Base-by-base conservation (phyloP, 1,139 yeast species). In the Keqinozyma sinolaborantium region DNA sequence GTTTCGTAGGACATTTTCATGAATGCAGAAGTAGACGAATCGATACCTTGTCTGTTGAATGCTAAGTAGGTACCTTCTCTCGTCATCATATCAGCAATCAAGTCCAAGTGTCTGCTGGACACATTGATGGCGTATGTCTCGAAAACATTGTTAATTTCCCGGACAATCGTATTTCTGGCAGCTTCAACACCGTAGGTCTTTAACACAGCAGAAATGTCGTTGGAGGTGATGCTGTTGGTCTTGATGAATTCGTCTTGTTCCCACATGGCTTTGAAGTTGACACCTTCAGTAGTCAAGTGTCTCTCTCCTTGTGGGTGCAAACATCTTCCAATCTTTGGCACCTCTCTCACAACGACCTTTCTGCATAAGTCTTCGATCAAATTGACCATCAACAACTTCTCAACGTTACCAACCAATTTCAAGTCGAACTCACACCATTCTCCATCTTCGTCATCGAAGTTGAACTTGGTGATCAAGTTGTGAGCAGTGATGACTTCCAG, bases 1-100 rank as follows among this genome's bases (percentile, higher is more conserved):
- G 98, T 92, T 66, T 94, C 99, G 61, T 88, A 94, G 38, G 97
- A 87, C 99, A 94, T 94, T 73, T 94, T 94, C 92, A 88, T 83
- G 69, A 94, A 86, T 20, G 97, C 85, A 8, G 97, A 90, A 2
- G 97, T 88, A 14, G 94, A 80, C 2, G 95, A 76, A 57, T 92
- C 97, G 57, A 94, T 90, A 61, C 98, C 98, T 66, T 88, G 96
- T 73, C 99, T 83, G 64, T 88, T 90, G 71, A 94, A 94, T 16
- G 99, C 96, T 58, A 92, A 69, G 57, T 90, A 94, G 3, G 94
- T 78, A 51, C 99, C 99, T 64, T 92, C 97, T 59, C 98, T 79
- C 4, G 99, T 94, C 99, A 94, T 94, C 90, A 87, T 86, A 61
- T 94, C 99, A 42, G 95, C 98, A 61, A 94, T 83, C 58, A 94